Evolutionary conservation across 2,329 filamentous ascomycete genomes (phyloP), one percentile per base, ranked within the genome.

Genomic region (Aureobasidium subglaciale): DNA sequence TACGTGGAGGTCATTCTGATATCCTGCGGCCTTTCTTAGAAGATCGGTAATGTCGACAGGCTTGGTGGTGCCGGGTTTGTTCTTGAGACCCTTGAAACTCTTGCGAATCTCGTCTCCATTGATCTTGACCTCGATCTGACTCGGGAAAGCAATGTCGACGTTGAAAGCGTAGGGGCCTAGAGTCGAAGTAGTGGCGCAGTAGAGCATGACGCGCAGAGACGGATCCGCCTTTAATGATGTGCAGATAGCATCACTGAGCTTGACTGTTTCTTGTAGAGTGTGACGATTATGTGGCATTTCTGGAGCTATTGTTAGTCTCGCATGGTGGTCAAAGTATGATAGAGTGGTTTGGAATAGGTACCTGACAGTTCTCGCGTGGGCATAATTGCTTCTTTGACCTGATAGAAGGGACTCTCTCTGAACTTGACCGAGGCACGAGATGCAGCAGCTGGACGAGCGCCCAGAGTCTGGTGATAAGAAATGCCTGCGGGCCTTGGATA

Each of bases 1-100:
- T 70, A 99, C 85, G 57, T 87, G 82, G 59, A 99, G 75, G 48
- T 77, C 83, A 67, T 97, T 97, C 54, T 75, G 74, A 66, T 92
- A 95, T 40, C 78, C 66, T 10, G 84, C 81, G 60, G 82, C 84
- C 27, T 88, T 81, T 16, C 86, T 83, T 42, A 97, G 75, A 58
- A 83, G 79, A 61, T 81, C 76, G 7, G 93, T 99, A 59, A 99
- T 87, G 71, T 99, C 93, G 43, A 89, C 90, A 7, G 93, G 93
- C 64, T 90, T 85, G 37, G 93, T 99, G 41, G 93, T 95, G 20
- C 93, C 93, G 6, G 92, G 89, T 70, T 93, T 95, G 70, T 96
- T 96, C 73, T 99, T 99, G 59, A 99, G 73, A 4, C 93, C 93
- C 62, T 93, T 87, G 62, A 95, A 79, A 68, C 97, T 99, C n/a